Evolutionary conservation across 2,329 filamentous ascomycete genomes (phyloP), one percentile per base, ranked within the genome.

Genomic region (Xylaria sp.): DNA sequence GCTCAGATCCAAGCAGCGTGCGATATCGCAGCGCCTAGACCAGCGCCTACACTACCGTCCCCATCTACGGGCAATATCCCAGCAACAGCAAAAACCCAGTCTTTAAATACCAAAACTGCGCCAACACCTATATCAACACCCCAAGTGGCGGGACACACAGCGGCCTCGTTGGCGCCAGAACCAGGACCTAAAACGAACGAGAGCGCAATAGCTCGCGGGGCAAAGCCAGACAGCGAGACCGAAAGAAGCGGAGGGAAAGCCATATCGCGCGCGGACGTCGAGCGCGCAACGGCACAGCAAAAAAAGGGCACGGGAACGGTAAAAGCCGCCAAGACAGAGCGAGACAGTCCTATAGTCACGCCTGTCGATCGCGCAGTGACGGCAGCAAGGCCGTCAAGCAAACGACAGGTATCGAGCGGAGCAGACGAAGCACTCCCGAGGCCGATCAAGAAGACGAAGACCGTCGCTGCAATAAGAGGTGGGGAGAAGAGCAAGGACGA

Each of bases 1-100:
- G 90, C 90, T 3, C 87, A 88, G 70, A 80, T 91, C 25, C 80
- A 86, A 69, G 80, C 80, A 60, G 78, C 83, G 1, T 78, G 88
- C 59, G 78, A 85, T 10, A 73, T 81, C 8, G 74, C 75, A 39
- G 56, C 51, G n/a, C 67, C 70, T 15, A 48, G 9, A 15, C 10
- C 57, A n/a, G 52, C 25, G 12, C 28, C 18, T 51, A 20, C 10
- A 15, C 33, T 15, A n/a, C 12, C 58, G 18, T 51, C 55, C 28
- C 25, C 57, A 46, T 48, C 43, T 59, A 18, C 43, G 20, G 23
- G 13, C 4, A 36, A 62, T 9, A 23, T 28, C 10, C 1, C 52
- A 39, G 20, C 18, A 56, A 6, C 20, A 51, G 18, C 52, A 15
- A 43, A 33, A 28, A n/a, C 20, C 3, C 36, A 39, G 8, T 39